Evolutionary conservation across 2,329 filamentous ascomycete genomes (phyloP), one percentile per base, ranked within the genome.

Genomic region (Pseudocercospora musae): DNA sequence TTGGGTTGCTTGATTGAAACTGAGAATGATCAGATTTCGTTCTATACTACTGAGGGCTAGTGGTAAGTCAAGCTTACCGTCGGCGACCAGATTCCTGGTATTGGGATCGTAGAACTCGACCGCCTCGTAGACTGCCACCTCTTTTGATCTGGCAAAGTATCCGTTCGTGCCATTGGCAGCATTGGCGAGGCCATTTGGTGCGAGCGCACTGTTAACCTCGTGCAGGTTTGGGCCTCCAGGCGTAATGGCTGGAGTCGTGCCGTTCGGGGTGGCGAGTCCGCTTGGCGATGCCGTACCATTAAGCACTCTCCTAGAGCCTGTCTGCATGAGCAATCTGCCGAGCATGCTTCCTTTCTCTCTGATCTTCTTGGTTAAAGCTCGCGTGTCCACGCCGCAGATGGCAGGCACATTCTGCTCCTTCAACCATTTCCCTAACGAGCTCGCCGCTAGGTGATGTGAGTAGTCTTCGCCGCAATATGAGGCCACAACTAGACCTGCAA

Each of bases 271-370:
- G 31, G 65, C 60, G 15, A 68, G 65, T 8, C 70, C 69, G 31
- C 68, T 72, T 23, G 69, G 66, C 8, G 62, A 60, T 23, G 63
- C 58, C 25, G 64, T 37, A 42, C 62, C 66, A 58, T 82, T 82
- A 65, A 60, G 33, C 62, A 74, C 69, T 59, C 79, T 70, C 69
- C 70, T 64, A 20, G 74, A 73, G 4, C 78, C 71, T 59, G 88
- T 90, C 77, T 92, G 85, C 62, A 93, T 84, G 67, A 95, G 83
- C 84, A 99, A 86, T 69, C 91, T 90, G 65, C 94, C 95, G 56
- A 98, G 87, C 92, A 98, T 96, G 82, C 92, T 96, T 74, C 95
- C 95, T 78, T 96, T 88, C 73, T 96, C 85, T 71, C 95, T 87
- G 70, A 99, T 96, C 75, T 89, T 89, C 84, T 98, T 97, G 57